Percentiles rank a stretch among this genome's conserved stretches.
Evolutionary conservation across 2,329 filamentous ascomycete genomes (phyloP).

Genomic region (Drechslerella coelobrocha): DNA sequence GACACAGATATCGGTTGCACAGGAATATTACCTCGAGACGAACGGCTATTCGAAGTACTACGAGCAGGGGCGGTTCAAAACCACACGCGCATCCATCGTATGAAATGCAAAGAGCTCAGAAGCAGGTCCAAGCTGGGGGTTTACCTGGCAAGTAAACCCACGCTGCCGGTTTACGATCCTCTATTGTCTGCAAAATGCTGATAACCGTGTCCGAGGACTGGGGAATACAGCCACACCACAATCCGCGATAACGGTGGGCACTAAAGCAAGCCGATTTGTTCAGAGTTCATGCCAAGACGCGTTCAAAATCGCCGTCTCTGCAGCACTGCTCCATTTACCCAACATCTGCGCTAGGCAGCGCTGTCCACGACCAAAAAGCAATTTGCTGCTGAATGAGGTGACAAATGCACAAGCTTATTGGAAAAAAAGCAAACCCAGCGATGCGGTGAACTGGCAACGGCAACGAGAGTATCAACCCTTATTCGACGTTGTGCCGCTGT

Average conservation of each 20-base stretch:
- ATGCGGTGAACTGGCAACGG: neutral
- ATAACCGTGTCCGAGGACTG: too few species aligned
- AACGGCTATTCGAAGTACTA: neutral
- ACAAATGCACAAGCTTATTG: constrained; percentile 19
- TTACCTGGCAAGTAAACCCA: too few species aligned
- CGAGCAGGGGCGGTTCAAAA: neutral
- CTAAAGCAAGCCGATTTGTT: constrained; percentile 7
- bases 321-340: constrained; percentile 9
- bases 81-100: neutral
- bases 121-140: too few species aligned
- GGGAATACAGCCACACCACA: constrained; percentile 25
- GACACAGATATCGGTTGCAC: constrained; percentile 18
- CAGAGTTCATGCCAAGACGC: constrained; percentile 7
- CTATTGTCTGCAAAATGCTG: neutral
- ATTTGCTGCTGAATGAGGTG: constrained; percentile 24
- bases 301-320: constrained; percentile 36
- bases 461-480: neutral
- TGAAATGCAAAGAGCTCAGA: too few species aligned
- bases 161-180: too few species aligned
- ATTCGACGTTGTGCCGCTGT: constrained; percentile 8
- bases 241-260: constrained; percentile 9
- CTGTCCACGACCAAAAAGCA: constrained; percentile 33
- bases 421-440: constrained; percentile 28
- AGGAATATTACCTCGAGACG: constrained; percentile 12
- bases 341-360: constrained; percentile 30